Evolutionary conservation across 257 asterid species (phyloP).

Genomic region (Nicotiana noctiflora): DNA sequence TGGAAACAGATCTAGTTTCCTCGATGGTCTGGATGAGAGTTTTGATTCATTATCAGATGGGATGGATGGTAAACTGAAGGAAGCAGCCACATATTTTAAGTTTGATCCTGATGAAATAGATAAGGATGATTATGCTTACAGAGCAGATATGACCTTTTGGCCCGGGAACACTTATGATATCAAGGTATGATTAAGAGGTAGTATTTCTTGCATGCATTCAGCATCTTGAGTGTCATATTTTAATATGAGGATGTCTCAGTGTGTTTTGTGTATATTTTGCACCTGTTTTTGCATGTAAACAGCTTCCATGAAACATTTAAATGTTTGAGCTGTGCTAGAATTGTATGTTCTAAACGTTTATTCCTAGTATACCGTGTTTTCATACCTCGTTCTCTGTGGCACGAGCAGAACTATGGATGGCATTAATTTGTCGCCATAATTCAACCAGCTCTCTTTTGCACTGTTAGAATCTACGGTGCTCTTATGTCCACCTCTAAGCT

Average conservation of each 20-base stretch:
- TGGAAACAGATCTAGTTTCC: constrained; percentile 20
- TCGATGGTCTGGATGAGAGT: constrained; percentile 35
- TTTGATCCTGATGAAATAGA: constrained; percentile 51
- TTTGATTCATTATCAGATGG: constrained; percentile 50
- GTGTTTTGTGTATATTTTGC: neutral
- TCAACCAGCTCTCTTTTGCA: neutral
- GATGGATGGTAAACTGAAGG: constrained; percentile 46
- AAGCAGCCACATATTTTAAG: constrained; percentile 67
- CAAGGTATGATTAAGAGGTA: constrained; percentile 41
- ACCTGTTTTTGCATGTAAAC: neutral
- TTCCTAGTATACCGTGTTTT: neutral
- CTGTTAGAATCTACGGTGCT: constrained; percentile 1
- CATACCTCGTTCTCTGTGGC: neutral
- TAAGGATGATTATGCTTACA: constrained; percentile 49
- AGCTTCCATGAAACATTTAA: neutral
- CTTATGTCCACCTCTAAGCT: constrained; percentile 13
- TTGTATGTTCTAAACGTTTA: too few species aligned
- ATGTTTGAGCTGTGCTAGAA: neutral
- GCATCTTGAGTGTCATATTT: neutral
- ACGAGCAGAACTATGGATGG: neutral
- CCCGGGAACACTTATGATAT: constrained; percentile 51
- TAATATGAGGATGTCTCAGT: neutral
- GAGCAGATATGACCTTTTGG: constrained; percentile 62
- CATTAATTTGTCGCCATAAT: neutral
- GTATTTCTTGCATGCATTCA: neutral